phyloP scores from a whole-genome alignment of 2,329 filamentous ascomycete species.

The Trichophyton benhamiae region DNA sequence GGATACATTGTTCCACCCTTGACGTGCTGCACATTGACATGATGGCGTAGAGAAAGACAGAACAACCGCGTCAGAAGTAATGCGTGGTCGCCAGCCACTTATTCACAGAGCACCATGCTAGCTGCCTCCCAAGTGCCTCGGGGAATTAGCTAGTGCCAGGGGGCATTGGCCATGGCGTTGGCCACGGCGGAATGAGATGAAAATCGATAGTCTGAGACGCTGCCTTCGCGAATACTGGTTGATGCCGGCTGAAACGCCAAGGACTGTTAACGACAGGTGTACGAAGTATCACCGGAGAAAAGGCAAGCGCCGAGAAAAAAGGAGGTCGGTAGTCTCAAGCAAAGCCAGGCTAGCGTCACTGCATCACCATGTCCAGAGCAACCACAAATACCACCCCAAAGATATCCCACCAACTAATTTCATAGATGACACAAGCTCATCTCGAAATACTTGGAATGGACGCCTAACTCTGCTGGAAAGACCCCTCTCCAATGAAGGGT shows the following conservation, averaged over 20 bases:
- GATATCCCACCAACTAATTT: conserved; percentile 54
- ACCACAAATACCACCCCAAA: conserved; percentile 52
- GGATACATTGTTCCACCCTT: neutral
- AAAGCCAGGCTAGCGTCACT: neutral
- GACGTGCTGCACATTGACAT: neutral
- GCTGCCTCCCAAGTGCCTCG: neutral
- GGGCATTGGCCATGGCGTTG: neutral
- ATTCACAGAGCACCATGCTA: neutral
- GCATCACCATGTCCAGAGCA: conserved; percentile 50
- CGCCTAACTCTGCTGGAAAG: conserved; percentile 15
- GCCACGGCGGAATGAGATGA: neutral
- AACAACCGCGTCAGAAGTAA: neutral
- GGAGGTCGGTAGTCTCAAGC: neutral
- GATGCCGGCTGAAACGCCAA: neutral
- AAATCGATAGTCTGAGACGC: neutral
- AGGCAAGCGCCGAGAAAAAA: neutral
- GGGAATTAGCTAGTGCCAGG: neutral
- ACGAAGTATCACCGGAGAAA: neutral
- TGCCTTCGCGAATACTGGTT: neutral
- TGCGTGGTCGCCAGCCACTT: neutral
- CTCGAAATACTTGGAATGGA: conserved; percentile 36
- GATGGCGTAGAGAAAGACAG: neutral
- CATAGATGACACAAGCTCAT: conserved; percentile 50
- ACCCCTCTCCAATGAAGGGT: conserved; percentile 1
- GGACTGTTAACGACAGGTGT: neutral